Evolutionary conservation across 257 asterid genomes (phyloP).

Genomic region (Plectranthus barbatus): DNA sequence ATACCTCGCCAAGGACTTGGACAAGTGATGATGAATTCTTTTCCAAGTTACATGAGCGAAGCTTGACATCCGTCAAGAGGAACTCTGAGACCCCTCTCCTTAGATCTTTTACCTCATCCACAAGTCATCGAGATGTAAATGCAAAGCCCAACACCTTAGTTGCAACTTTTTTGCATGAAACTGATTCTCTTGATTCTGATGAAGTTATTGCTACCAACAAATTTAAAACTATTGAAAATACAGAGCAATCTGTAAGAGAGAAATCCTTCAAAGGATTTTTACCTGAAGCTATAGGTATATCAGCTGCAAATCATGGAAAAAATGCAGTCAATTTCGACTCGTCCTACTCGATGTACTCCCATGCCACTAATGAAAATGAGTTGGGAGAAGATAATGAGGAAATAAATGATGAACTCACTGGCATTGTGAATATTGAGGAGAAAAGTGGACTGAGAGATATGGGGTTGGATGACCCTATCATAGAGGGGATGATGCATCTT

Average conservation of each 20-base stretch:
- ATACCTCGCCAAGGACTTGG: conserved; percentile 24
- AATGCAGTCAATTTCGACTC: not conserved
- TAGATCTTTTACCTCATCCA: conserved; percentile 37
- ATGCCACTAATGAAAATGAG: conserved; percentile 11
- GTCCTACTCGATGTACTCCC: not conserved
- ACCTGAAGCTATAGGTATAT: conserved; percentile 5
- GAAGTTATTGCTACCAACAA: conserved; percentile 15
- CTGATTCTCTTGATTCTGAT: conserved; percentile 15
- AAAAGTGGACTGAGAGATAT: not conserved
- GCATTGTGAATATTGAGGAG: not conserved
- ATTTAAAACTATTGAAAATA: not conserved
- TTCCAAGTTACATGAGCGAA: conserved; percentile 43
- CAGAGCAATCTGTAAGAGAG: conserved; percentile 12
- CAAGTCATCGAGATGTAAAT: conserved; percentile 22
- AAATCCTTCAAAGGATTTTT: conserved; percentile 13
- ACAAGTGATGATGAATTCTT: conserved; percentile 19
- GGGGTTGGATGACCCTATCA: not conserved
- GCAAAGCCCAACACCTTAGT: conserved; percentile 17
- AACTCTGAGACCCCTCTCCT: conserved; percentile 23
- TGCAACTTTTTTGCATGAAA: conserved; percentile 21
- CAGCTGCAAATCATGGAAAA: conserved; percentile 4
- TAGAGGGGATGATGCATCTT: not conserved
- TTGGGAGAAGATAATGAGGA: conserved; percentile 8
- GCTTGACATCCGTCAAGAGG: conserved; percentile 48
- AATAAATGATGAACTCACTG: not conserved